Conservation (phyloP, 2,329 filamentous ascomycete species). For the Claviceps maximensis region DNA sequence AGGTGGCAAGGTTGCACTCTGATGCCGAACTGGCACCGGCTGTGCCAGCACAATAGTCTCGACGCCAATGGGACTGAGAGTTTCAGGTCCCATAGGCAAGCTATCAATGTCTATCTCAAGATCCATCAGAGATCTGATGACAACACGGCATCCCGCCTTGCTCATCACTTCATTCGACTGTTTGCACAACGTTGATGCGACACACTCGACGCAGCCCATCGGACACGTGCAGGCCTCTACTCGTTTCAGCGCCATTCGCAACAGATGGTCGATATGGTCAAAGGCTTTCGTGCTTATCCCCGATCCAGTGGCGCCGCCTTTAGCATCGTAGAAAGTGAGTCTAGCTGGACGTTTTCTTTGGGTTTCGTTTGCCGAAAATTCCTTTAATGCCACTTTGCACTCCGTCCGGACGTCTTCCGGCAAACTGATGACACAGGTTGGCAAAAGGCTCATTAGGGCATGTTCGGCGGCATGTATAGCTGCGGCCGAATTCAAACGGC, state of each 20-base stretch:
- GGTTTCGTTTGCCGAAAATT: conserved; percentile 60
- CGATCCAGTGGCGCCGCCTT: conserved; percentile 69
- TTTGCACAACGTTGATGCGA: conserved; percentile 71
- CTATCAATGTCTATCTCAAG: conserved; percentile 68
- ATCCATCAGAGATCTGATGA: conserved; percentile 63
- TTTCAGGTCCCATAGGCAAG: conserved; percentile 76
- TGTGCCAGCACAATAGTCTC: conserved; percentile 71
- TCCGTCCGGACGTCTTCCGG: conserved; percentile 89
- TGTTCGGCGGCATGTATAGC: conserved; percentile 94
- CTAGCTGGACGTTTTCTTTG: conserved; percentile 72
- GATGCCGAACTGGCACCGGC: conserved; percentile 37
- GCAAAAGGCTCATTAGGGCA: conserved; percentile 73
- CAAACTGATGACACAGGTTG: conserved; percentile 79
- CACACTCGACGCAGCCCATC: conserved; percentile 80
- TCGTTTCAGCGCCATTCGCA: conserved; percentile 61
- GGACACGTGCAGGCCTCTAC: conserved; percentile 65
- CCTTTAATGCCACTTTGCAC: conserved; percentile 80
- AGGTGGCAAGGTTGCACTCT: neutral
- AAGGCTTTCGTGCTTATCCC: conserved; percentile 90
- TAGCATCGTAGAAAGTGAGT: conserved; percentile 89
- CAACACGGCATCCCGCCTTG: conserved; percentile 73
- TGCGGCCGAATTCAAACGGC: conserved; percentile 67
- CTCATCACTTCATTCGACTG: conserved; percentile 87
- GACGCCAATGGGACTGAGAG: conserved; percentile 53
- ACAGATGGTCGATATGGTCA: conserved; percentile 72